phyloP scores from a whole-genome alignment of 495 filamentous ascomycete genomes.

The Xylaria longipes region DNA sequence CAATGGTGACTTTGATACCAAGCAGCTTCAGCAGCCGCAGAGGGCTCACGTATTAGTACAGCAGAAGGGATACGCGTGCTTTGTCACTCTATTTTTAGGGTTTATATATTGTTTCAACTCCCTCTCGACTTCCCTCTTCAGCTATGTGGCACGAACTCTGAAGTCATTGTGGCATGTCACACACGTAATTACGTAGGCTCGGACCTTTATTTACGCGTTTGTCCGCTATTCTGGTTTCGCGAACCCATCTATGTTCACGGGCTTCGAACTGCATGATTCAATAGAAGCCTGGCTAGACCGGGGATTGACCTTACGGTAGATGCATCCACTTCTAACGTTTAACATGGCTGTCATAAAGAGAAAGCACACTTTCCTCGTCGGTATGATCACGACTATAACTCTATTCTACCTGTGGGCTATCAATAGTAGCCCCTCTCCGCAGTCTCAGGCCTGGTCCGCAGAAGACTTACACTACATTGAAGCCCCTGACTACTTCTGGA shows the following conservation, averaged over 20 bases:
- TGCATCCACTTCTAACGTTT: background rate
- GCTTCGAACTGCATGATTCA: background rate
- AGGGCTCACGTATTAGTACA: background rate
- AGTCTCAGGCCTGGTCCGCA: background rate
- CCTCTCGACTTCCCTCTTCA: background rate
- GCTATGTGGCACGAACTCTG: background rate
- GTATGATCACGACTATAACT: background rate
- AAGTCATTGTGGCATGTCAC: background rate
- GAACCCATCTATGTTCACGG: background rate
- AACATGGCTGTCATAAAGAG: background rate
- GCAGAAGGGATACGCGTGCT: background rate
- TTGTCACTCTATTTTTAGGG: background rate
- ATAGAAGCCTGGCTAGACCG: background rate
- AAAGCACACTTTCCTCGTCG: background rate
- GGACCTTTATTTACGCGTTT: background rate
- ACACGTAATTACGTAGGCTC: background rate
- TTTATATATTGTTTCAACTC: background rate
- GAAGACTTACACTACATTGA: background rate
- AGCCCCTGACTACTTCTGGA: conserved; percentile 9
- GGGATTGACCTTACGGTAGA: background rate
- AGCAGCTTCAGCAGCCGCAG: background rate
- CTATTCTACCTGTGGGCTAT: background rate
- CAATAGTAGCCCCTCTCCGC: background rate
- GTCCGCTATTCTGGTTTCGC: background rate
- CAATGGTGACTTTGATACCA: background rate